Percentiles rank a stretch among this genome's conserved stretches.
Evolutionary conservation across 108 stramenopile species (phyloP).

Genomic region (Cyclotella cryptica): DNA sequence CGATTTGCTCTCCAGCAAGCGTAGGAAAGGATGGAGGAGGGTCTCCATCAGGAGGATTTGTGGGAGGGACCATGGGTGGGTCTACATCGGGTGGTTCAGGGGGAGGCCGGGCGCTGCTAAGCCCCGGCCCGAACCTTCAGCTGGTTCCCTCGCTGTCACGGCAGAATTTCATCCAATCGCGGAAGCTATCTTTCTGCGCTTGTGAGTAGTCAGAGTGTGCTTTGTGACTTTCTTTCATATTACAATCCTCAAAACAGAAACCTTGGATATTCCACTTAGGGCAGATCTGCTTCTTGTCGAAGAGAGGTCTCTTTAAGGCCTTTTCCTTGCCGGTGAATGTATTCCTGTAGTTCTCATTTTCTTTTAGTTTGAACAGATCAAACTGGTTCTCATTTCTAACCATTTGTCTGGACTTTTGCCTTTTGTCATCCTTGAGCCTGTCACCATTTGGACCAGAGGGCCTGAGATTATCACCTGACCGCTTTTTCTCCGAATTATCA

Average conservation of each 20-base stretch:
- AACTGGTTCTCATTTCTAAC: background rate
- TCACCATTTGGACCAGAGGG: too few relatives aligned
- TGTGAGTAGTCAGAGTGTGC: background rate
- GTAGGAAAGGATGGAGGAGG: too few relatives aligned
- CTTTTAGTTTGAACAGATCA: background rate
- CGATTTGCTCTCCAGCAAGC: too few relatives aligned
- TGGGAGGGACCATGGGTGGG: too few relatives aligned
- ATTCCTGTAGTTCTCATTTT: background rate
- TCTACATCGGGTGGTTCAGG: conserved; percentile 1
- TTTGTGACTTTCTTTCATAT: background rate
- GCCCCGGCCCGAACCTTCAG: conserved; percentile 3
- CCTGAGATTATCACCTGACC: too few relatives aligned
- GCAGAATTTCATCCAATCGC: background rate
- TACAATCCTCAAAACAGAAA: conserved; percentile 8
- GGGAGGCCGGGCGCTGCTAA: conserved; percentile 18
- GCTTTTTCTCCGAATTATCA: too few relatives aligned
- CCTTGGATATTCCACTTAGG: background rate
- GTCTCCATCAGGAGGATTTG: too few relatives aligned
- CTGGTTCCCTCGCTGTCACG: too few relatives aligned
- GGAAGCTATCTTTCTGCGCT: background rate
- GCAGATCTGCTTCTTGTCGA: background rate
- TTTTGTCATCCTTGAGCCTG: too few relatives aligned
- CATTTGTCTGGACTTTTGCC: too few relatives aligned
- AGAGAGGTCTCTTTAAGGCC: background rate
- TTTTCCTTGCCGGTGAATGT: background rate